Percentiles rank a stretch among this genome's conserved stretches.
Conservation (phyloP, 192 early-diverging fungal genomes). For the Pilaira anomala region DNA sequence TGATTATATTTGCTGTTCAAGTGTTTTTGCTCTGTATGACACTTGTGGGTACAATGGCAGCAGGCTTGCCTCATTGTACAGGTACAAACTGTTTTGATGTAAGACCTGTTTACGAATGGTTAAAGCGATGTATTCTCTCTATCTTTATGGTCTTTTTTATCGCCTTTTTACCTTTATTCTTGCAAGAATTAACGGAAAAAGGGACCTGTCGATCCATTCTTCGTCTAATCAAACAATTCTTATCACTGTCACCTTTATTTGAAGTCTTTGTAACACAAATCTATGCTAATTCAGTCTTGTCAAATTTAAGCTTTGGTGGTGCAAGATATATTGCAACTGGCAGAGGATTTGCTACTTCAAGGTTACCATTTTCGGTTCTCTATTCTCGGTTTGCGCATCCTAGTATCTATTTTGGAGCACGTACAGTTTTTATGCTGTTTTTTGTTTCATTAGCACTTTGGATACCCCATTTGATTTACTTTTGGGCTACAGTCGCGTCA, state of each 20-base stretch:
- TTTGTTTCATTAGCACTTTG: conserved; percentile 59
- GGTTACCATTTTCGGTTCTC: conserved; percentile 59
- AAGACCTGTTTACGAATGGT: conserved; percentile 61
- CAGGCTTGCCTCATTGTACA: conserved; percentile 45
- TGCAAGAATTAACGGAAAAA: conserved; percentile 72
- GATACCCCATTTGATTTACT: conserved; percentile 61
- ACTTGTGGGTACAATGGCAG: conserved; percentile 56
- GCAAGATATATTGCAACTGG: conserved; percentile 72
- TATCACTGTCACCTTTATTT: conserved; percentile 68
- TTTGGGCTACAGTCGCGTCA: conserved; percentile 65
- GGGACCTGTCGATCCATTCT: conserved; percentile 55
- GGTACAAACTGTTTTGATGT: conserved; percentile 57
- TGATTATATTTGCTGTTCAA: conserved; percentile 70
- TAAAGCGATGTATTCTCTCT: conserved; percentile 59
- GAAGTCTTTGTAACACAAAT: conserved; percentile 72
- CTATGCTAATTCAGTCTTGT: conserved; percentile 65
- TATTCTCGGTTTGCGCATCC: conserved; percentile 63
- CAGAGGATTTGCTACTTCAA: conserved; percentile 68
- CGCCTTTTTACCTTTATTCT: conserved; percentile 64
- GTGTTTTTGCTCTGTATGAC: conserved; percentile 66
- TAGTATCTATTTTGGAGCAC: conserved; percentile 64
- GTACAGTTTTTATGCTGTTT: conserved; percentile 56
- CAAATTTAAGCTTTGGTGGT: conserved; percentile 63
- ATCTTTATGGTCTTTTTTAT: conserved; percentile 71
- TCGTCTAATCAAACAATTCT: conserved; percentile 61